phyloP scores from a whole-genome alignment of 2,329 filamentous ascomycete genomes.

The Cladosporium velox region DNA sequence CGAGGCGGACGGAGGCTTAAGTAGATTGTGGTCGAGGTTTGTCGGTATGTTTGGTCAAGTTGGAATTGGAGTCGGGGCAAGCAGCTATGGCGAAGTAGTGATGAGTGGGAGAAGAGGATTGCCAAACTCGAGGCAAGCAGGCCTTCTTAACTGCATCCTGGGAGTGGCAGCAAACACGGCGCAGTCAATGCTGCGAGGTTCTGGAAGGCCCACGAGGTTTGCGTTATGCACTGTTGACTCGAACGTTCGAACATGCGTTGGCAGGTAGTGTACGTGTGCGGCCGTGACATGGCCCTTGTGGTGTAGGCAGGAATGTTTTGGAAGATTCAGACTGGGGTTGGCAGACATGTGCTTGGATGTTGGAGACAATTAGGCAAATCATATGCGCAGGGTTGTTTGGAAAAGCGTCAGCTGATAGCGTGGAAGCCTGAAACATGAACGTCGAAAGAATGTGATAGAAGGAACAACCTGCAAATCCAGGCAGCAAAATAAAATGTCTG shows the following conservation, averaged over 20 bases:
- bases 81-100: background rate
- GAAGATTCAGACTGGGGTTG: background rate
- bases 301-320: background rate
- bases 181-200: conserved; percentile 12
- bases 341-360: background rate
- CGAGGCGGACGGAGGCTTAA: background rate
- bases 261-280: background rate
- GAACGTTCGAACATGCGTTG: conserved; percentile 4
- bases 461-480: background rate
- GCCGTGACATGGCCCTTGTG: background rate
- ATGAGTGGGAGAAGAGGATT: background rate
- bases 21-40: background rate
- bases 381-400: background rate
- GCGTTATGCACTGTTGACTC: background rate
- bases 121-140: background rate
- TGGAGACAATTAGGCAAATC: background rate
- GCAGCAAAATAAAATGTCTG: background rate
- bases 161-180: conserved; percentile 5
- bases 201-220: background rate
- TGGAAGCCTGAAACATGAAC: conserved; percentile 1
- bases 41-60: background rate
- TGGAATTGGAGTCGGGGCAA: background rate
- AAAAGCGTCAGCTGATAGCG: background rate
- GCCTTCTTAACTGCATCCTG: background rate
- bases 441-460: background rate